A percentile compares a stretch with the other conserved stretches of the same genome.
phyloP scores from a whole-genome alignment of 257 asterid genomes.

The Oldenlandia corymbosa region DNA sequence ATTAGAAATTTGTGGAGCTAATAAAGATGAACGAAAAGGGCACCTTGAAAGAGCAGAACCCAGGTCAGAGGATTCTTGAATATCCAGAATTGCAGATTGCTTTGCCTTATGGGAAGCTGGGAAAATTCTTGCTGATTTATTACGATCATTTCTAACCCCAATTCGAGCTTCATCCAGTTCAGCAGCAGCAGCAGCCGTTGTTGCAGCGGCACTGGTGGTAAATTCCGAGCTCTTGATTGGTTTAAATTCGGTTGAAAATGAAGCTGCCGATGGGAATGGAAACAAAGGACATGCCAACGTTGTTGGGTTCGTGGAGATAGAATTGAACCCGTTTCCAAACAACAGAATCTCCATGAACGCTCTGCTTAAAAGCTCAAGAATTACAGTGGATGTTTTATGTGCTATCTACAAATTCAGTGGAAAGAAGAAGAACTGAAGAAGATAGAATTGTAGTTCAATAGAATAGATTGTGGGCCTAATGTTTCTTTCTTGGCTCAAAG shows the following conservation, averaged over 20 bases:
- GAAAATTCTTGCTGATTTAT: conserved; percentile 20
- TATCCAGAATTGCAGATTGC: conserved; percentile 57
- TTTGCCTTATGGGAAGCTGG: conserved; percentile 27
- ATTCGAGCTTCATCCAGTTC: conserved; percentile 22
- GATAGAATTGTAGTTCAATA: background rate
- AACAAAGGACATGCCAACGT: background rate
- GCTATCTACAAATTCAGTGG: background rate
- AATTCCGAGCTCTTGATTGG: conserved; percentile 12
- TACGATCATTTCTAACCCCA: conserved; percentile 12
- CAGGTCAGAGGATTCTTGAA: conserved; percentile 62
- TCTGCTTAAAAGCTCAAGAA: background rate
- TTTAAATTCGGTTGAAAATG: conserved; percentile 1
- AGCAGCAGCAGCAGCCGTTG: conserved; percentile 11
- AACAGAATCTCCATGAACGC: conserved; percentile 12
- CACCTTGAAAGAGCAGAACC: conserved; percentile 75
- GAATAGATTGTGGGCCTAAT: too few relatives aligned
- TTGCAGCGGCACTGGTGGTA: conserved; percentile 4
- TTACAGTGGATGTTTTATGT: too few relatives aligned
- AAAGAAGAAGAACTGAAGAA: background rate
- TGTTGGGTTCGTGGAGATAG: background rate
- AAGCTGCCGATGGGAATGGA: background rate
- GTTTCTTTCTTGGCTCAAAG: too few relatives aligned
- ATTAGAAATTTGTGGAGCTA: background rate
- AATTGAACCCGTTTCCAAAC: conserved; percentile 14
- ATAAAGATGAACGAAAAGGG: background rate